Conservation (phyloP, 495 filamentous ascomycete genomes). For the Talaromyces ruber region DNA sequence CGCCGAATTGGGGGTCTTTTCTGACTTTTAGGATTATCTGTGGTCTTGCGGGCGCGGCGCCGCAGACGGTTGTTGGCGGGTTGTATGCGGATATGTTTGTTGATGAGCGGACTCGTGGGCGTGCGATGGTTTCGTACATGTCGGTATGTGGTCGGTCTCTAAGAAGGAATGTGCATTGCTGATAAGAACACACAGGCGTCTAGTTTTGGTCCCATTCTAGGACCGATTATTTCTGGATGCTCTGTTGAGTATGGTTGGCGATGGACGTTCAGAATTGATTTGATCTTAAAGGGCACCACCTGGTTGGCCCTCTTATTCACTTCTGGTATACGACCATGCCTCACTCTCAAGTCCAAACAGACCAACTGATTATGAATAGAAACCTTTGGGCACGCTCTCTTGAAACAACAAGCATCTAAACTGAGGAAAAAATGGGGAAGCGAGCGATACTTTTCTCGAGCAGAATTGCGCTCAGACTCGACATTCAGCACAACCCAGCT, state of each 20-base stretch:
- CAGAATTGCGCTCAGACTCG: constrained; percentile 29
- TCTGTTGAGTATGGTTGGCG: constrained; percentile 51
- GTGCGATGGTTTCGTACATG: constrained; percentile 67
- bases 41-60: constrained; percentile 56
- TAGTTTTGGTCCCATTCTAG: constrained; percentile 57
- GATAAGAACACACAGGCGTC: constrained; percentile 38
- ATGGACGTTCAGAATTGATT: constrained; percentile 55
- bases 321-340: constrained; percentile 34
- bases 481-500: constrained; percentile 33
- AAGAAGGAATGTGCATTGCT: background rate
- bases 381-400: constrained; percentile 66
- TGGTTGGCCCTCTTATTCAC: constrained; percentile 35
- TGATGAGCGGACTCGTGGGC: constrained; percentile 49
- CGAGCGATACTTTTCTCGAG: constrained; percentile 22
- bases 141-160: constrained; percentile 36
- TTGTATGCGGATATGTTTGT: constrained; percentile 66
- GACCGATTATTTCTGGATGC: constrained; percentile 61
- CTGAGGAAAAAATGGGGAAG: constrained; percentile 52
- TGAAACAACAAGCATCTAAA: constrained; percentile 54
- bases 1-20: constrained; percentile 58
- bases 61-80: constrained; percentile 64
- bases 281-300: constrained; percentile 46
- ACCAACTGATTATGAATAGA: constrained; percentile 15
- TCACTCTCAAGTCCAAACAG: background rate
- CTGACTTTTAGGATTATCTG: constrained; percentile 60